Base-by-base conservation (phyloP, 2,329 filamentous ascomycete genomes). In the Cercospora canescens region DNA sequence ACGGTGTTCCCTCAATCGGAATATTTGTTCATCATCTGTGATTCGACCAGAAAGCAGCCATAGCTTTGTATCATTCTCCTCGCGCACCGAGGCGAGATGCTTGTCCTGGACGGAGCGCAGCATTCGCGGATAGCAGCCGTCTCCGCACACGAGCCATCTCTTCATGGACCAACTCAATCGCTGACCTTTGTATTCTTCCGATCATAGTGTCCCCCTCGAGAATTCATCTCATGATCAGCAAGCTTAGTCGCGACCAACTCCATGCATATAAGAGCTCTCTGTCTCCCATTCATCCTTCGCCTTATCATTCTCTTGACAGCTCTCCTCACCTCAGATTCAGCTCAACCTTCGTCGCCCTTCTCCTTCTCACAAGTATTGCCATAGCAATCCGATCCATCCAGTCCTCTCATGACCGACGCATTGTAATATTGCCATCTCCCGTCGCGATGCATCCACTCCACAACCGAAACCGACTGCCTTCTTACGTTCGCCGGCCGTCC, bases 391-490 rank as follows among this genome's bases (percentile, higher is more conserved):
- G 55, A 56, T 11, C 48, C 56, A 26, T 67, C 65, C 7, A 56
- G 28, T 1, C 65, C 65, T 30, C 65, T 48, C 60, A 67, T 60
- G 4, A 67, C 55, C 11, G 65, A 63, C 8, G 65, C 65, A 32
- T 67, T 64, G 32, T 60, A 67, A 30, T 63, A 67, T 57, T 63
- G 50, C 65, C 65, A 67, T 6, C 57, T 50, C 11, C 60, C 64
- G 57, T 63, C 60, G 5, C 56, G 41, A n/a, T 41, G 32, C 64
- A 67, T 67, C 65, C 65, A 64, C 16, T 67, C 65, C 41, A 67
- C 65, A 5, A 67, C 61, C 9, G 34, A 57, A 1, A 67, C 56
- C 3, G 61, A 64, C 39, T 64, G 65, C 7, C 65, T 54, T n/a
- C 65, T 6, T 4, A 67, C 61, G 45, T 64, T 61, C 41, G 56